phyloP scores from a whole-genome alignment of 2,329 filamentous ascomycete species.

The Tolypocladium cylindrosporum region DNA sequence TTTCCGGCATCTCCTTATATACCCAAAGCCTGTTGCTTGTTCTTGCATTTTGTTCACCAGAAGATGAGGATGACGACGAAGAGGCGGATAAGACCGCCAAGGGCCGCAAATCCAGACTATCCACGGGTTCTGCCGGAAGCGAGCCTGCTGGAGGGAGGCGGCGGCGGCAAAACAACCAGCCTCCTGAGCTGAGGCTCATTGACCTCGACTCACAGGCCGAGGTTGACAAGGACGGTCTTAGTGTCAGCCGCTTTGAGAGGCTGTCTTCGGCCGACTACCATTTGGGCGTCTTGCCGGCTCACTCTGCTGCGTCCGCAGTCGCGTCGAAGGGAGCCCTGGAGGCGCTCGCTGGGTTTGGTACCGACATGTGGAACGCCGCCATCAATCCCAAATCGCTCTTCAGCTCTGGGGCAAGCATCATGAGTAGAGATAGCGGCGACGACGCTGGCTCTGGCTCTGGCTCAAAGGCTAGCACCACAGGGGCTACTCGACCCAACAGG shows the following conservation, averaged over 20 bases:
- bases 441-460: constrained; percentile 37
- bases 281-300: constrained; percentile 71
- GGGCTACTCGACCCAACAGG: constrained; percentile 15
- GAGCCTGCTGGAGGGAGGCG: constrained; percentile 56
- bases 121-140: constrained; percentile 39
- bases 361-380: constrained; percentile 83
- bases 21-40: constrained; percentile 84
- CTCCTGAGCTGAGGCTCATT: constrained; percentile 84
- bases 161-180: constrained; percentile 67
- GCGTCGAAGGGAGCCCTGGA: constrained; percentile 65
- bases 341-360: constrained; percentile 59
- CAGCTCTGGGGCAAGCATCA: constrained; percentile 73
- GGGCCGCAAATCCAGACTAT: constrained; percentile 31
- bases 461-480: constrained; percentile 28
- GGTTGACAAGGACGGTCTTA: constrained; percentile 77
- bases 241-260: constrained; percentile 76
- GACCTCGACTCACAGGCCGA: constrained; percentile 81
- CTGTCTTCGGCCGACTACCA: constrained; percentile 89
- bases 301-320: constrained; percentile 51
- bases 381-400: constrained; percentile 82
- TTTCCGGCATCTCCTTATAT: constrained; percentile 95
- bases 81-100: constrained; percentile 14
- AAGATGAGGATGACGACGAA: constrained; percentile 52
- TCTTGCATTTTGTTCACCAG: constrained; percentile 77
- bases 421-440: constrained; percentile 50